Evolutionary conservation across 2,329 filamentous ascomycete genomes (phyloP), one percentile per base, ranked within the genome.

Genomic region (Ilyonectria sp.): DNA sequence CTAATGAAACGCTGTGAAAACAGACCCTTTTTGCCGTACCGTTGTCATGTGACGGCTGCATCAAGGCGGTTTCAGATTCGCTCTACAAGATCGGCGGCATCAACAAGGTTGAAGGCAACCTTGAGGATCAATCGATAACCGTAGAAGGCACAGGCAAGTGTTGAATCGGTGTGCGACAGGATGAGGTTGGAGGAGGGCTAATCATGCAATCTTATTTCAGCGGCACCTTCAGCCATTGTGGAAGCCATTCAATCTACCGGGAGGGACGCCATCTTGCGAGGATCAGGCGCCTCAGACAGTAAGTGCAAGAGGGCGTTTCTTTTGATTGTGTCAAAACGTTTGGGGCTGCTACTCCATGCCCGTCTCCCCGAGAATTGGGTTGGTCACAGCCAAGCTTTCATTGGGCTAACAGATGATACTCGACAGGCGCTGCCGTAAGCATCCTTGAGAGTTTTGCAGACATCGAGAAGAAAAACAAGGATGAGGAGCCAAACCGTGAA

Each of bases 1-100:
- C 80, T 82, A 76, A 82, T 80, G 79, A 80, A 79, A 81, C 76
- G 59, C 60, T 71, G 66, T 69, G 68, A 77, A 77, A 72, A 73
- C 71, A 98, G 92, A 97, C 95, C 68, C 92, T 95, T 71, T 98
- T 98, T 82, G 94, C 95, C 71, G 96, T 98, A 74, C 95, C 94
- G 62, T 91, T 98, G 86, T 94, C 91, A 82, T 98, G 96, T 84
- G 92, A 97, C 76, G 86, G 88, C 78, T 98, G 96, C 84, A 90
- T 97, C 80, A 92, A 95, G 81, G 91, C 94, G 76, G 91, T 99
- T 79, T 94, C 94, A 76, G 88, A 89, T 70, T 91, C 94, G 54
- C 84, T 98, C 57, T 89, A 92, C 80, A 90, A 92, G 77, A 84
- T 98, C 49, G 86, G 90, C 76, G 94, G 95, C 47, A 93, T 98